Evolutionary conservation across 2,329 filamentous ascomycete genomes (phyloP), one percentile per base, ranked within the genome.

Genomic region (Aureobasidium namibiae): DNA sequence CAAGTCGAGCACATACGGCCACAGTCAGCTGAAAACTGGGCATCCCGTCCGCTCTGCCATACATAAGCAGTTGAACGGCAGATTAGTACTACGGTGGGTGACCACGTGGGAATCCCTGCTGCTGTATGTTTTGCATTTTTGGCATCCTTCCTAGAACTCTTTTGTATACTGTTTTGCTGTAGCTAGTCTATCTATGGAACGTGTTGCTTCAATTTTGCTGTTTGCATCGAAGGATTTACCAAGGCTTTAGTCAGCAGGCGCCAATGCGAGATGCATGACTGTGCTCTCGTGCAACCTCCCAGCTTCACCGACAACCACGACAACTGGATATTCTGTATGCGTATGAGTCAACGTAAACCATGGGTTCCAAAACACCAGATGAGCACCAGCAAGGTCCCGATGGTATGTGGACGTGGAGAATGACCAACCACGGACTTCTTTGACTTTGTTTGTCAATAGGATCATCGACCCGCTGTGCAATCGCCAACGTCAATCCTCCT

Each of bases 401-500:
- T 33, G 50, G 38, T 54, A 33, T 16, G 38, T 1, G 4, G 2
- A 26, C 2, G 4, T 10, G 2, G 3, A 23, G 11, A 4, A n/a
- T 14, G 11, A 3, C 8, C 7, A 16, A 24, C n/a, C 10, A 3
- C n/a, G 16, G 4, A 23, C 2, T 42, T n/a, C 9, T 23, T 34
- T 41, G 5, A 41, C 11, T 31, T 10, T 10, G 2, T n/a, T n/a
- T n/a, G n/a, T n/a, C 11, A 6, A 33, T 8, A 54, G 50, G 33
- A 33, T 54, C 50, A 1, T 54, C 38, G 16, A 10, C 50, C 5
- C 2, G 10, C 9, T 16, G 16, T 33, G 50, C 50, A n/a, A 33
- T 54, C 23, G 24, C 50, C n/a, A 21, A 54, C n/a, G 4, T 54
- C 38, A 54, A 54, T 42, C 50, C 50, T 54, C 50, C 50, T 13